A percentile compares a stretch with the other conserved stretches of the same genome.
These are phyloP conservation scores for Massospora cicadina DNA, from an alignment of 371 early-diverging fungal species.

Conservation along the genomic window DNA sequence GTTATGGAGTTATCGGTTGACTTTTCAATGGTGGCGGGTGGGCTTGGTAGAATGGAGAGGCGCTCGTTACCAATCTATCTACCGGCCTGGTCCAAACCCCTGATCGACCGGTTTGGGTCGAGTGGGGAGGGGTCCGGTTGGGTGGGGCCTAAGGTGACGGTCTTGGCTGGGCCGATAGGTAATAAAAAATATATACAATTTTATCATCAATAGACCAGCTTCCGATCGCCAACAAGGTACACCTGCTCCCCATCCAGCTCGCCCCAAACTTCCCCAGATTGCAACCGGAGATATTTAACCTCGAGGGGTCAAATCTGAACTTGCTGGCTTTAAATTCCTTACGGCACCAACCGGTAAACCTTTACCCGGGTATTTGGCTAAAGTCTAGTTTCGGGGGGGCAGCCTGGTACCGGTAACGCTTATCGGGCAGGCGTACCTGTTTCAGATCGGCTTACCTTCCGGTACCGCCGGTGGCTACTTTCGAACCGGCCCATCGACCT, in stretches of 20 bases:
- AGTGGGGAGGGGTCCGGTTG: neutral
- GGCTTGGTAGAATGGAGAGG: neutral
- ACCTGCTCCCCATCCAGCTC: neutral
- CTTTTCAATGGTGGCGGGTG: neutral
- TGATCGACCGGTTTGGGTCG: neutral
- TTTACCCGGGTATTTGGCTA: neutral
- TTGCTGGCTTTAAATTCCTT: neutral
- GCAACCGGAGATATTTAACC: neutral
- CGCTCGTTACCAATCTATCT: neutral
- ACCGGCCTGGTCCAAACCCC: neutral
- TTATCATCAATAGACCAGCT: neutral
- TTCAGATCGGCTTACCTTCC: neutral
- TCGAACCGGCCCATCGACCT: neutral
- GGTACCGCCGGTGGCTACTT: neutral
- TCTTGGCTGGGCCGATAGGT: no score
- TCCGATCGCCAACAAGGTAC: neutral
- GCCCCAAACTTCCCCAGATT: neutral
- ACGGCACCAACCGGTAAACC: neutral
- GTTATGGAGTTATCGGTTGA: neutral
- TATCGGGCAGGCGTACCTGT: neutral
- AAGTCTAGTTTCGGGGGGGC: neutral
- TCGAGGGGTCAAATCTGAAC: neutral
- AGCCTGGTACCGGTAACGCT: neutral
- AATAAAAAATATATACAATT: neutral
- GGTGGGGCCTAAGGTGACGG: no score